These are phyloP conservation scores for Iberis pinnata DNA, from an alignment of 345 rosid genomes.

Conservation along the genomic window DNA sequence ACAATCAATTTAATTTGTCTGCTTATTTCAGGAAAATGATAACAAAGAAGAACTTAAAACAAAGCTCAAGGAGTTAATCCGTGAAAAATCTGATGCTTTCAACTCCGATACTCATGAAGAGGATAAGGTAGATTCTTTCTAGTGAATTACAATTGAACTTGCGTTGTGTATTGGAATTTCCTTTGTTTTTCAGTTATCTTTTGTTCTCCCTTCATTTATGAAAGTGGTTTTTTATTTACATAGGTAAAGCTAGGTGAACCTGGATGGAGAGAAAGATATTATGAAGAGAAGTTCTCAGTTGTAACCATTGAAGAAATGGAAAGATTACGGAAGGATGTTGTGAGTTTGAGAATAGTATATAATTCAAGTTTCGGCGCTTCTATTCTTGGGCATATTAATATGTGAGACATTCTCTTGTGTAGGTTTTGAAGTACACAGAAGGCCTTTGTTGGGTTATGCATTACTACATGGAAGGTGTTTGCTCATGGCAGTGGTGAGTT, in stretches of 20 bases:
- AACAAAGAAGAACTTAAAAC: slow-evolving; percentile 67
- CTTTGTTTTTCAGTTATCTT: neutral
- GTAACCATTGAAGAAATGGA: slow-evolving; percentile 67
- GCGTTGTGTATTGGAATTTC: neutral
- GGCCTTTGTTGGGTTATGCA: slow-evolving; percentile 99
- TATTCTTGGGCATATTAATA: slow-evolving; percentile 11
- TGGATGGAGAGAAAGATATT: slow-evolving; percentile 98
- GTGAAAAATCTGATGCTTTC: slow-evolving; percentile 76
- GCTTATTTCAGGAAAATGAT: slow-evolving; percentile 40
- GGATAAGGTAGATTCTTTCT: slow-evolving; percentile 73
- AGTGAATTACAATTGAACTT: neutral
- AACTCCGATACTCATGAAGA: slow-evolving; percentile 57
- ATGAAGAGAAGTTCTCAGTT: slow-evolving; percentile 74
- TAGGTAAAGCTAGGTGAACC: slow-evolving; percentile 88
- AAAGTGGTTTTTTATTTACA: slow-evolving; percentile 14
- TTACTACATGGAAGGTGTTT: slow-evolving; percentile 96
- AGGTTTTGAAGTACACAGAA: slow-evolving; percentile 81
- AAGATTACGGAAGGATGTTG: slow-evolving; percentile 74
- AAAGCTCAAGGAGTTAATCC: slow-evolving; percentile 67
- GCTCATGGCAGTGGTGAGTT: slow-evolving; percentile 97
- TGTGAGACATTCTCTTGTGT: slow-evolving; percentile 23
- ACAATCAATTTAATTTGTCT: neutral
- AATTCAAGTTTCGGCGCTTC: neutral
- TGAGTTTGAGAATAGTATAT: slow-evolving; percentile 36
- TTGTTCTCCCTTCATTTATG: slow-evolving; percentile 1